Percentiles rank a stretch among this genome's conserved stretches.
Conservation (phyloP, 805 yeast genomes). For the Starmerella stigmatis region DNA sequence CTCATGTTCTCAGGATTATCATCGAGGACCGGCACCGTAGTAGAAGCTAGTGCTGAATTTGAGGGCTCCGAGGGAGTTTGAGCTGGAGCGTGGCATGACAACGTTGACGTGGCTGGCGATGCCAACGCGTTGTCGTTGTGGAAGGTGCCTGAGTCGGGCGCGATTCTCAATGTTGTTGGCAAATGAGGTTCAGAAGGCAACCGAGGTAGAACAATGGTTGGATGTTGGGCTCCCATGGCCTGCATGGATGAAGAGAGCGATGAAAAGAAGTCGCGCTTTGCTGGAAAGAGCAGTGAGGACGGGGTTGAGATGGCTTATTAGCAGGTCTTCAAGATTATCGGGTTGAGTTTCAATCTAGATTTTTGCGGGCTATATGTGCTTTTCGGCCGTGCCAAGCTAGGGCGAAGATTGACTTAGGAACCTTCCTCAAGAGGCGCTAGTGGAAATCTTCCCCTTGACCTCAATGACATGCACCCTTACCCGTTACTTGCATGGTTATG, state of each 20-base stretch:
- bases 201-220: background rate
- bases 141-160: background rate
- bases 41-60: too few relatives aligned
- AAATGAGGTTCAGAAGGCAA: background rate
- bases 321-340: background rate
- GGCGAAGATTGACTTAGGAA: slow-evolving; percentile 5
- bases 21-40: too few relatives aligned
- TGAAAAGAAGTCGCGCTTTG: too few relatives aligned
- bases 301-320: background rate
- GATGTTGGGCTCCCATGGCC: background rate
- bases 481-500: background rate
- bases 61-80: too few relatives aligned
- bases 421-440: background rate
- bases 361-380: background rate
- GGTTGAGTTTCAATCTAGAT: slow-evolving; percentile 4
- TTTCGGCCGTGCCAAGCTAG: background rate
- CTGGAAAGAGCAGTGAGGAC: too few relatives aligned
- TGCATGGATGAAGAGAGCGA: too few relatives aligned
- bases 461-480: background rate
- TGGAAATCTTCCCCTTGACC: background rate
- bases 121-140: background rate
- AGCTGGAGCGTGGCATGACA: too few relatives aligned
- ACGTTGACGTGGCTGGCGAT: background rate
- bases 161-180: background rate
- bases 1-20: too few relatives aligned